Percentiles rank a stretch among this genome's conserved stretches.
Conservation (phyloP, 768 basidiomycete genomes). For the Tulasnella sp. region DNA sequence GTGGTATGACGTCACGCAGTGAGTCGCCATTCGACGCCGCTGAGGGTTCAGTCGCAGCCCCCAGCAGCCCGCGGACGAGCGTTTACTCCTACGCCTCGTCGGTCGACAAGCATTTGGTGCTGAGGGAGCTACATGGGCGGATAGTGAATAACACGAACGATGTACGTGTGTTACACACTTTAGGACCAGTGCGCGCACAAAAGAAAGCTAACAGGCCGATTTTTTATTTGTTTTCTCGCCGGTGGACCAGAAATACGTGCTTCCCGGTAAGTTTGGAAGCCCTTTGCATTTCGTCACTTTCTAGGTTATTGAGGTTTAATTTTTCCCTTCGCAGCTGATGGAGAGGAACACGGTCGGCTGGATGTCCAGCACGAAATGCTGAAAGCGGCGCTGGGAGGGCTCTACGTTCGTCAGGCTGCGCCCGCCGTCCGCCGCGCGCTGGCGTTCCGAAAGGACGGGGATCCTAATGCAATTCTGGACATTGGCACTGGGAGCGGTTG, state of each 20-base stretch:
- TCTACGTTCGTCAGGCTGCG: background rate
- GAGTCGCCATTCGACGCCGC: background rate
- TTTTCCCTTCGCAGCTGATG: too few relatives aligned
- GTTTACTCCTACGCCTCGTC: slow-evolving; percentile 6
- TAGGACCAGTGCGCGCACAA: too few relatives aligned
- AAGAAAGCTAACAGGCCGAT: too few relatives aligned
- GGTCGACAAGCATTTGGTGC: background rate
- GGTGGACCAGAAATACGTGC: background rate
- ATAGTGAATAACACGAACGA: too few relatives aligned
- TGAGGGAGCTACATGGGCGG: too few relatives aligned
- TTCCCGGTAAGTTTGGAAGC: too few relatives aligned
- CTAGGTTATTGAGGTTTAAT: too few relatives aligned
- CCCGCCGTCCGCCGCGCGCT: background rate
- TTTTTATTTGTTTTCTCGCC: background rate
- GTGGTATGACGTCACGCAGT: background rate
- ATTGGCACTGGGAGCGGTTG: slow-evolving; percentile 5
- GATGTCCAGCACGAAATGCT: slow-evolving; percentile 1
- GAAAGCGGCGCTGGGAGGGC: background rate
- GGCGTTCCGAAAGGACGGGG: background rate
- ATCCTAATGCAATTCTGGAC: background rate
- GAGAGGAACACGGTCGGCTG: slow-evolving; percentile 1
- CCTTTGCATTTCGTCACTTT: background rate
- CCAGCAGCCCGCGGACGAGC: background rate
- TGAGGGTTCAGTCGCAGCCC: background rate
- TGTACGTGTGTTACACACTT: too few relatives aligned